Percentiles rank a stretch among this genome's conserved stretches.
These are phyloP conservation scores for Cairneyella variabilis DNA, from an alignment of 495 filamentous ascomycete genomes.

Conservation along the genomic window DNA sequence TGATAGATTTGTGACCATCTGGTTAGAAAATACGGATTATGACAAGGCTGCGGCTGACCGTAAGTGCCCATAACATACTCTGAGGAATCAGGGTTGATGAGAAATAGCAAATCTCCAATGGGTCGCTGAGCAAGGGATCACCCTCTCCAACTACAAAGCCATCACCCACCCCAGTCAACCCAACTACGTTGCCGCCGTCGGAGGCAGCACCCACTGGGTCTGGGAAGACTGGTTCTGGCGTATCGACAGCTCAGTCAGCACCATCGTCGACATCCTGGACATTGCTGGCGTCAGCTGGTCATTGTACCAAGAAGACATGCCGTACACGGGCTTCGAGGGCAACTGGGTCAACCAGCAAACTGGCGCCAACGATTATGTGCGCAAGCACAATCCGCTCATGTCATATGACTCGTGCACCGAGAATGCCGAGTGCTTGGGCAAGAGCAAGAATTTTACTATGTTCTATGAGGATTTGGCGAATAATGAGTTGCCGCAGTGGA, in stretches of 20 bases:
- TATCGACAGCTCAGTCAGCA: constrained; percentile 3
- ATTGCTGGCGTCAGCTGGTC: constrained; percentile 63
- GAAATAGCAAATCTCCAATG: constrained; percentile 41
- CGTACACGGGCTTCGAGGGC: constrained; percentile 43
- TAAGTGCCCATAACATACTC: neutral
- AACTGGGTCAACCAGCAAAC: constrained; percentile 20
- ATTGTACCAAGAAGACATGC: constrained; percentile 65
- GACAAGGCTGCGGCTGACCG: constrained; percentile 18
- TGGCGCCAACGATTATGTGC: constrained; percentile 13
- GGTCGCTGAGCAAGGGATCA: constrained; percentile 60
- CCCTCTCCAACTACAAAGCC: constrained; percentile 57
- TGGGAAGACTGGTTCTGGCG: neutral
- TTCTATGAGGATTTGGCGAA: constrained; percentile 56
- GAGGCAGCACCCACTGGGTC: constrained; percentile 16
- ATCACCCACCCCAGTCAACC: constrained; percentile 29
- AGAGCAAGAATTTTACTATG: constrained; percentile 65
- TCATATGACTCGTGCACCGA: constrained; percentile 57
- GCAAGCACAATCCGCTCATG: constrained; percentile 41
- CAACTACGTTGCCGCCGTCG: constrained; percentile 22
- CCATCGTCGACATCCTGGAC: constrained; percentile 57
- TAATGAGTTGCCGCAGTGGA: constrained; percentile 54
- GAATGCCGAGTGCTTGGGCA: constrained; percentile 50
- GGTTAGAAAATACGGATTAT: constrained; percentile 70
- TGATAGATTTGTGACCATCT: constrained; percentile 63
- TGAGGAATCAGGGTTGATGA: neutral